phyloP scores from a whole-genome alignment of 83 land plant species.

The Picea mariana region DNA sequence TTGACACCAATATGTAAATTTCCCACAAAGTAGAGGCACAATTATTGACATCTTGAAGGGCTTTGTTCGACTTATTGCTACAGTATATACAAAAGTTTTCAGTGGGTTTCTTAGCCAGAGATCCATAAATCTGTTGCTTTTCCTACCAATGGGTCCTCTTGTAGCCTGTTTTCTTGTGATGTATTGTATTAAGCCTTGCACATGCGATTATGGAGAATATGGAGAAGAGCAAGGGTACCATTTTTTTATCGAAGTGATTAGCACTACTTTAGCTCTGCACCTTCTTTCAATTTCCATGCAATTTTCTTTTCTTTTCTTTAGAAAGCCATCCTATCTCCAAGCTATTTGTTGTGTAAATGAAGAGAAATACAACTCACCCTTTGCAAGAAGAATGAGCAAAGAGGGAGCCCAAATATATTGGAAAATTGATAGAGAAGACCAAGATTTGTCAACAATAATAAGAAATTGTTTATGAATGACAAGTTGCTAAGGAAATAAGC shows the following conservation, averaged over 20 bases:
- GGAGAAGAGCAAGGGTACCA: conserved; percentile 15
- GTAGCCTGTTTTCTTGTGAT: conserved; percentile 14
- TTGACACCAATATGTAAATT: conserved; percentile 18
- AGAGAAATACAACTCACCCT: no score
- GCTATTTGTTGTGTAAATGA: conserved; percentile 13
- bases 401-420: no score
- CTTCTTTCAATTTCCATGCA: conserved; percentile 4
- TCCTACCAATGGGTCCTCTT: conserved; percentile 25
- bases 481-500: no score
- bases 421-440: no score
- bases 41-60: conserved; percentile 18
- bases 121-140: conserved; percentile 17
- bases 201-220: conserved; percentile 8
- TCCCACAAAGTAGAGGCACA: conserved; percentile 22
- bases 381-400: no score
- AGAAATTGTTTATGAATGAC: no score
- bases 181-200: conserved; percentile 22
- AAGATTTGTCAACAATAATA: no score
- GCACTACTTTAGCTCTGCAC: conserved; percentile 19
- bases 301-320: conserved; percentile 1
- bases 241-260: conserved; percentile 15
- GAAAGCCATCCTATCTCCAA: background rate
- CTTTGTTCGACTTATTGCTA: conserved; percentile 26
- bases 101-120: conserved; percentile 12
- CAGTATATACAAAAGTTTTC: conserved; percentile 23